Base-by-base conservation (phyloP, 257 asterid species). In the Ophiorrhiza pumila region DNA sequence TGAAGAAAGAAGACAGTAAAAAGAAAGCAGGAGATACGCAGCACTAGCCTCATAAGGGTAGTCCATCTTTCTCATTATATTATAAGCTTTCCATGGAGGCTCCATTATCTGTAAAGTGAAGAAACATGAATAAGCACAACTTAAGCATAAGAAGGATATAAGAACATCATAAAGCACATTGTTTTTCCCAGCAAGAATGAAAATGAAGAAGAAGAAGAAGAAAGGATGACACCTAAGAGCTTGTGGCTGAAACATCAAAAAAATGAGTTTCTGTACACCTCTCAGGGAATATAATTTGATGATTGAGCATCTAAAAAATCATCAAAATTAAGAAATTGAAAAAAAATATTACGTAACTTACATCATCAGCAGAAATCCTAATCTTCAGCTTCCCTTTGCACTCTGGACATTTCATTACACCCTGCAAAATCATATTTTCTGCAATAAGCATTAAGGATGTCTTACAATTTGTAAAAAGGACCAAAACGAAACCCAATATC, bases 391-490 rank as follows among this genome's bases (percentile, higher is more conserved):
- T 91, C 80, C 84, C 92, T 86, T 89, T 85, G 86, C 99, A 94
- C 80, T 94, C 97, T 60, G 99, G 96, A 77, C 99, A 94, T 82
- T 84, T 90, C 97, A 94, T 94, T 83, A 87, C 97, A 55, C 99
- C 99, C 99, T 94, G 91, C 81, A 81, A 79, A 75, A 76, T 65
- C 77, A 81, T 25, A 74, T 52, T 66, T 67, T 31, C 37, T 14
- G 69, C 65, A 65, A 69, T 61, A 69, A 73, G 69, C 76, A 78
- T 64, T 67, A 60, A 78, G 65, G 53, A 78, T 57, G 63, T 53
- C 76, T 62, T 45, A 59, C 56, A 32, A 60, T 45, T 39, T 11
- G 14, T 27, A 46, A 64, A 42, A 20, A 61, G 15, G 25, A 20
- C 58, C 72, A 49, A 37, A 18, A 35, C 15, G 35, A 37, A 52